A percentile compares a stretch with the other conserved stretches of the same genome.
Evolutionary conservation across 139 green algal genomes (phyloP).

Genomic region (Marvania coccoides): DNA sequence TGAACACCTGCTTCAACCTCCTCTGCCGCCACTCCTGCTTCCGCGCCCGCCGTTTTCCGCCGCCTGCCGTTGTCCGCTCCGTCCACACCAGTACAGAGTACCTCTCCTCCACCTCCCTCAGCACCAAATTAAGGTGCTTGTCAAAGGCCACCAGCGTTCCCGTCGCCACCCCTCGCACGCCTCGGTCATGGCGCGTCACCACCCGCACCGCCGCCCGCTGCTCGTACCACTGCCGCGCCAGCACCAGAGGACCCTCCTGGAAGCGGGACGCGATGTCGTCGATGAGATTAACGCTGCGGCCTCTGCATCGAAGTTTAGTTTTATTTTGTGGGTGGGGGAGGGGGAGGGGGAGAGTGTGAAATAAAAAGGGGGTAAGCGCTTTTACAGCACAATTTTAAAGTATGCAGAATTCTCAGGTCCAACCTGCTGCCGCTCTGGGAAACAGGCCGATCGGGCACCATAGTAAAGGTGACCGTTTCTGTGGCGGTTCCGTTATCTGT

Average conservation of each 20-base stretch:
- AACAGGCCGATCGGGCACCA: no score
- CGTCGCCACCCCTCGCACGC: slow-evolving; percentile 44
- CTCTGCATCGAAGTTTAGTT: no score
- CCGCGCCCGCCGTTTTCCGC: slow-evolving; percentile 18
- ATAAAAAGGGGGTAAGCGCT: slow-evolving; percentile 3
- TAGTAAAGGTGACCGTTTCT: no score
- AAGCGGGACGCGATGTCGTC: slow-evolving; percentile 16
- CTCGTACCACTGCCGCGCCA: slow-evolving; percentile 24
- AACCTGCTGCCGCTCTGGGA: not conserved
- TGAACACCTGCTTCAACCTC: slow-evolving; percentile 50
- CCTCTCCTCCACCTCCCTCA: slow-evolving; percentile 58
- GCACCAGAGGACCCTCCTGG: slow-evolving; percentile 32
- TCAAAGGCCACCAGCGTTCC: slow-evolving; percentile 58
- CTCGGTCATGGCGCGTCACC: slow-evolving; percentile 53
- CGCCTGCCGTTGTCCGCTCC: slow-evolving; percentile 1
- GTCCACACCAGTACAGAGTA: slow-evolving; percentile 58
- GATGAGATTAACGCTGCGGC: not conserved
- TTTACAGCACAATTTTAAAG: slow-evolving; percentile 3
- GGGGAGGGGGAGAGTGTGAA: not conserved
- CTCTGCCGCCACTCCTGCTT: slow-evolving; percentile 53
- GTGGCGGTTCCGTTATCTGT: no score
- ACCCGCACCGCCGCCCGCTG: slow-evolving; percentile 35
- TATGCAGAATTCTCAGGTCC: not conserved
- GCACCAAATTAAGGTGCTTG: slow-evolving; percentile 64
- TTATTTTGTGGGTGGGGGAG: no score